Percentiles rank a stretch among this genome's conserved stretches.
Evolutionary conservation across 2,329 filamentous ascomycete genomes (phyloP).

Genomic region (Diaporthe citriasiana): DNA sequence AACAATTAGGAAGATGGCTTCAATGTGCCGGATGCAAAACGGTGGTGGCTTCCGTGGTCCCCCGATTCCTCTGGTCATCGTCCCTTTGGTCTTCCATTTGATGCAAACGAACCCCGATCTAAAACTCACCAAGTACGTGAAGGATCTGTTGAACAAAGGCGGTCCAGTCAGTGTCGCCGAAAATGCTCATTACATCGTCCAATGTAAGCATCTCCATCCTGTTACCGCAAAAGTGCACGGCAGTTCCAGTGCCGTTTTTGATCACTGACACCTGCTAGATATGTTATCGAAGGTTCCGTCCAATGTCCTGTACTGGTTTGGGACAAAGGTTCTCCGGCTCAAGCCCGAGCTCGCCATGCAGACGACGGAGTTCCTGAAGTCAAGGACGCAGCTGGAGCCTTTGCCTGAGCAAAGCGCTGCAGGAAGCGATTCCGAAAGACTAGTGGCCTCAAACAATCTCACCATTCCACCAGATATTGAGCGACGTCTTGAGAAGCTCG

Average conservation of each 20-base stretch:
- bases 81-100: constrained; percentile 39
- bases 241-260: background rate
- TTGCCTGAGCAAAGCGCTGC: too few species aligned
- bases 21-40: constrained; percentile 29
- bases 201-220: constrained; percentile 10
- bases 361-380: constrained; percentile 40
- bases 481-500: constrained; percentile 39
- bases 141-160: constrained; percentile 2
- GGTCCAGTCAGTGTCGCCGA: constrained; percentile 37
- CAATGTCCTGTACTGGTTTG: constrained; percentile 40
- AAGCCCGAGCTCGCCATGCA: constrained; percentile 33
- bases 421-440: too few species aligned
- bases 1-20: constrained; percentile 15
- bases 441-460: background rate
- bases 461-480: constrained; percentile 29
- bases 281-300: constrained; percentile 37
- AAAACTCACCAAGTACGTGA: constrained; percentile 26
- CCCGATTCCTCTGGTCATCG: constrained; percentile 36
- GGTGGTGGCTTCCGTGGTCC: constrained; percentile 33
- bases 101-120: constrained; percentile 34
- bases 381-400: constrained; percentile 31
- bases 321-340: constrained; percentile 38
- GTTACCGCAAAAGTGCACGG: background rate
- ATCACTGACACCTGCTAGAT: background rate
- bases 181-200: constrained; percentile 38